Evolutionary conservation across 140 eudicot genomes (phyloP), one percentile per base, ranked within the genome.

Genomic region (Flaveria floridana): DNA sequence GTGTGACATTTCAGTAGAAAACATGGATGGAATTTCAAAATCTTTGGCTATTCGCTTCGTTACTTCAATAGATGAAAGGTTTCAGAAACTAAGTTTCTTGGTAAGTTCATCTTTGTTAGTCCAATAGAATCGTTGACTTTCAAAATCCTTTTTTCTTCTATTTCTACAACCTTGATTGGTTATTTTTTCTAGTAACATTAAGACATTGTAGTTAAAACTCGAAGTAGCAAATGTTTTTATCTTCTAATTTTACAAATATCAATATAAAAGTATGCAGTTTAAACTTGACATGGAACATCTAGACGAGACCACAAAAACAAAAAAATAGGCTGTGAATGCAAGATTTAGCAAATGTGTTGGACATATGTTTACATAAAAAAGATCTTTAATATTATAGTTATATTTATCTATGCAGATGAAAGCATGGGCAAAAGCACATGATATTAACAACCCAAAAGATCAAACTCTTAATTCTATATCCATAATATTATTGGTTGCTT

Each of bases 1-100:
- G 78, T 93, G 99, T 75, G 99, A 93, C 72, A 80, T 93, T 34
- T 93, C 99, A 59, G 84, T 93, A 71, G 96, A 91, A 79, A 93
- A 90, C 56, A 82, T 85, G 70, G 99, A 93, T 63, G 99, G 99
- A 48, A 84, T 93, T 77, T 80, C 81, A 41, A 93, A 93, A 76
- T 93, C 99, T 1, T 83, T 75, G n/a, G 80, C 90, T 71, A 80
- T 90, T 44, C 82, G 76, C 58, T 73, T 85, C 58, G 86, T 93
- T 76, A 82, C 91, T 71, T 81, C 88, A 53, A 84, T 93, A 26
- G 97, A 93, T 82, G 89, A 84, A 83, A 88, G 99, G 77, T 90
- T 93, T 84, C 85, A 72, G 65, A 90, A 90, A 79, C 90, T 93
- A 44, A 78, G 99, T 82, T 86, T 88, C 76, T 72, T 93, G 97